Evolutionary conservation across 345 rosid genomes (phyloP), one percentile per base, ranked within the genome.

Genomic region (Acer yangbiense): DNA sequence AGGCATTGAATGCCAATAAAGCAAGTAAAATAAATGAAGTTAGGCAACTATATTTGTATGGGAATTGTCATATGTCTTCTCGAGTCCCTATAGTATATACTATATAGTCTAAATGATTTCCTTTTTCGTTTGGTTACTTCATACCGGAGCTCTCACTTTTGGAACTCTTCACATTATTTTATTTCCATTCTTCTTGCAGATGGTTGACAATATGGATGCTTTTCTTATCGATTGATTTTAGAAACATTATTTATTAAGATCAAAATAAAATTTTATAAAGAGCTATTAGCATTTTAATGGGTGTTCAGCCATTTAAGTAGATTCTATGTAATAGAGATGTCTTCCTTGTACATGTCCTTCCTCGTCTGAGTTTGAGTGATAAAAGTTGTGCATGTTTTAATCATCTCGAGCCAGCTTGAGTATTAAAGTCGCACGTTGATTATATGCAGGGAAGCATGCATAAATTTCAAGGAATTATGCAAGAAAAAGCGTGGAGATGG

Each of bases 391-490:
- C 7, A 7, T 5, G 21, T 48, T 6, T 27, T 64, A 3, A 46
- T 10, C 18, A 25, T 46, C 12, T 62, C 18, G 20, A 68, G 68
- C 76, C 27, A 48, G 58, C 60, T 43, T 67, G 55, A 44, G 72
- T 65, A 69, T 35, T 55, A 73, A 62, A 73, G 63, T 25, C 72
- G 2, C 21, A 13, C 48, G 29, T 44, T 80, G 70, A 52, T 63
- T 79, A 73, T 54, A 48, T 76, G 70, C 77, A 88, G 95, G 86
- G 92, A 92, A 78, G 94, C 98, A 13, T 91, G 97, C 68, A 73
- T 80, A 58, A 87, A 89, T 70, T 94, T 90, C 85, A 94, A 89
- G 86, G 94, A 92, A 69, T 80, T 91, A 76, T 89, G 93, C 81
- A 89, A 86, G 85, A 88, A 89, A 82, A 94, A 92, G 88, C 90